Conservation (phyloP, 495 filamentous ascomycete genomes). For the Talaromyces liani region DNA sequence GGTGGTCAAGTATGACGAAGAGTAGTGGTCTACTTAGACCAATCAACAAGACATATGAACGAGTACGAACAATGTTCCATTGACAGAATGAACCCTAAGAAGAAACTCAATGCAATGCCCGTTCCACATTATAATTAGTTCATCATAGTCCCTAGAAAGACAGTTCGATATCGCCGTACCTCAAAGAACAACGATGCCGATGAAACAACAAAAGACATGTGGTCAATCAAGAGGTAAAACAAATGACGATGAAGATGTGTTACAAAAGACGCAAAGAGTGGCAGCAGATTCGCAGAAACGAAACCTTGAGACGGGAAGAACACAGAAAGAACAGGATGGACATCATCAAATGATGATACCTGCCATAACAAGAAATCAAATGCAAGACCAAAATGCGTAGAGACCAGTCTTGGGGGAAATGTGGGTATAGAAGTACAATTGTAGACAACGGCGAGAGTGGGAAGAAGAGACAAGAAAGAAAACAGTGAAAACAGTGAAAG, state of each 20-base stretch:
- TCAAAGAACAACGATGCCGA: not conserved
- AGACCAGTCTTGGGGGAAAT: not conserved
- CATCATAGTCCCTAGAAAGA: conserved; percentile 1
- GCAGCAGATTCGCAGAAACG: not conserved
- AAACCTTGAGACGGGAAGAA: not conserved
- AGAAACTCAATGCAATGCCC: not conserved
- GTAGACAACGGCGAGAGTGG: not conserved
- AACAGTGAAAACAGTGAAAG: not conserved
- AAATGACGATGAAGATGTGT: conserved; percentile 8
- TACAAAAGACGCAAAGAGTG: not conserved
- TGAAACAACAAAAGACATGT: not conserved
- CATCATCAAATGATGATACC: conserved; percentile 1
- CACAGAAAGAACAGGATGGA: not conserved
- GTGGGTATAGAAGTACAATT: conserved; percentile 10
- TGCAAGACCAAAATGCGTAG: not conserved
- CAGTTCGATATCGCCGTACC: not conserved
- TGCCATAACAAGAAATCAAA: not conserved
- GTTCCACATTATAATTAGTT: not conserved
- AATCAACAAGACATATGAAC: not conserved
- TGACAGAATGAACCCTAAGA: not conserved
- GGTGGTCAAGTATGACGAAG: not conserved
- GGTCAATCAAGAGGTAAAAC: conserved; percentile 1
- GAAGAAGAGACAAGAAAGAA: not conserved
- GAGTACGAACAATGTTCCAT: not conserved
- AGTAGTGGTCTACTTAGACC: not conserved